phyloP scores from a whole-genome alignment of 2,329 filamentous ascomycete genomes.

The Epichloe glyceriae region DNA sequence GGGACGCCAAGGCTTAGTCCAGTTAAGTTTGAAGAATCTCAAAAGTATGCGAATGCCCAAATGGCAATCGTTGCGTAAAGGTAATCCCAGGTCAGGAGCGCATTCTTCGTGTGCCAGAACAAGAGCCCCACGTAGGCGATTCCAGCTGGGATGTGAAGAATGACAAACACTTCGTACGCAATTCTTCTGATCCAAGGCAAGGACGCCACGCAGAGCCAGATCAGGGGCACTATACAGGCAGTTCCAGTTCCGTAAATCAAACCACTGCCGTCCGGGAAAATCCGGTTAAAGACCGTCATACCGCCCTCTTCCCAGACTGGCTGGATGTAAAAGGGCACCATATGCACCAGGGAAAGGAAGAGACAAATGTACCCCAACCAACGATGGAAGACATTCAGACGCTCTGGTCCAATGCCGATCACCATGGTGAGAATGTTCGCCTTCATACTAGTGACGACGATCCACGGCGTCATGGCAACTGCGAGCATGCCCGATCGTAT shows the following conservation, averaged over 20 bases:
- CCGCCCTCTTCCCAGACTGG: constrained; percentile 75
- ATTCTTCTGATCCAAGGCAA: constrained; percentile 62
- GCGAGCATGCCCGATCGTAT: constrained; percentile 85
- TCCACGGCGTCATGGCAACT: constrained; percentile 86
- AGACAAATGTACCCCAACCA: constrained; percentile 84
- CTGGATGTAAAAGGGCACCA: constrained; percentile 78
- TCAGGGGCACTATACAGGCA: constrained; percentile 67
- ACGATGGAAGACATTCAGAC: constrained; percentile 83
- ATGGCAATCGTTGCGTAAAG: constrained; percentile 70
- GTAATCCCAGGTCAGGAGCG: constrained; percentile 79
- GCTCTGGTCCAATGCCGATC: constrained; percentile 83
- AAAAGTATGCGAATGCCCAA: constrained; percentile 63
- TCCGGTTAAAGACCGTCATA: constrained; percentile 52
- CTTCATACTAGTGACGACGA: constrained; percentile 80
- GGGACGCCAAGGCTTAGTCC: constrained; percentile 65
- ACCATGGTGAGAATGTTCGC: constrained; percentile 73
- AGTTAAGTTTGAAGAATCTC: constrained; percentile 79
- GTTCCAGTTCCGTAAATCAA: constrained; percentile 77
- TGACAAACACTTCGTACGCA: constrained; percentile 77
- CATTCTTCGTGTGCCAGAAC: constrained; percentile 96
- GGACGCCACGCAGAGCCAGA: constrained; percentile 76
- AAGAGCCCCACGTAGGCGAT: constrained; percentile 70
- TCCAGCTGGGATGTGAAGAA: constrained; percentile 70
- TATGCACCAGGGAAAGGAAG: constrained; percentile 71
- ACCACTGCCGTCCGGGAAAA: constrained; percentile 52